phyloP scores from a whole-genome alignment of 164 flowering plant species.

The Vitis riparia region DNA sequence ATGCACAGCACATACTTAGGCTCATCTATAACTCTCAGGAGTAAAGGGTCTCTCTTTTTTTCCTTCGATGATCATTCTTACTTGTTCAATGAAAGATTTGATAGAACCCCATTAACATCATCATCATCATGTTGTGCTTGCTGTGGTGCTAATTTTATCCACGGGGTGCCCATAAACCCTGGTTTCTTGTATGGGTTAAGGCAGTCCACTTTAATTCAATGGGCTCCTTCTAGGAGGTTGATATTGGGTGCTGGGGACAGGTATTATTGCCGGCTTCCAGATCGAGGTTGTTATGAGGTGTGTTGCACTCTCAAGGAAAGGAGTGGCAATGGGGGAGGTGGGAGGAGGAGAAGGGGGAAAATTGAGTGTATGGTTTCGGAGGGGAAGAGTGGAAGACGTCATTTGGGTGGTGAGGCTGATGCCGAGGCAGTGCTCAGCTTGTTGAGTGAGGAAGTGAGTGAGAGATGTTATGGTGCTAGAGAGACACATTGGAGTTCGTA shows the following conservation, averaged over 20 bases:
- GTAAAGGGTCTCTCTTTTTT: constrained; percentile 36
- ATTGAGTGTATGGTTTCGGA: constrained; percentile 33
- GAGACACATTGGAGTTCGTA: constrained; percentile 19
- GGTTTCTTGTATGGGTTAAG: constrained; percentile 33
- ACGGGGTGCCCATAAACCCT: constrained; percentile 19
- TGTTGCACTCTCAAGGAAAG: constrained; percentile 26
- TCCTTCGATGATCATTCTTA: constrained; percentile 37
- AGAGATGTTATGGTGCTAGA: constrained; percentile 25
- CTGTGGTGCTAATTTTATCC: constrained; percentile 11
- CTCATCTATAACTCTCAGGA: constrained; percentile 44
- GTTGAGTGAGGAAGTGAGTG: constrained; percentile 53
- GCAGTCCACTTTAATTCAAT: constrained; percentile 50
- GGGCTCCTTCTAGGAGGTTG: constrained; percentile 35
- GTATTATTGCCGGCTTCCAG: constrained; percentile 33
- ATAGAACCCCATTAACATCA: constrained; percentile 12
- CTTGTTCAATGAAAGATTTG: constrained; percentile 28
- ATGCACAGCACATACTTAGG: constrained; percentile 48
- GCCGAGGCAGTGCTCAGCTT: constrained; percentile 67
- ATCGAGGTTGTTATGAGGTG: constrained; percentile 28
- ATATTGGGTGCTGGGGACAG: constrained; percentile 26
- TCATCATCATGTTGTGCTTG: constrained; percentile 24
- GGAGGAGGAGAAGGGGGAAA: constrained; percentile 26
- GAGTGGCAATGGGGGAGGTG: constrained; percentile 20
- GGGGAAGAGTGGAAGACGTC: constrained; percentile 20
- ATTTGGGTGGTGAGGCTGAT: constrained; percentile 30